Evolutionary conservation across 164 flowering plant species (phyloP), one percentile per base, ranked within the genome.

Genomic region (Pachysandra terminalis): DNA sequence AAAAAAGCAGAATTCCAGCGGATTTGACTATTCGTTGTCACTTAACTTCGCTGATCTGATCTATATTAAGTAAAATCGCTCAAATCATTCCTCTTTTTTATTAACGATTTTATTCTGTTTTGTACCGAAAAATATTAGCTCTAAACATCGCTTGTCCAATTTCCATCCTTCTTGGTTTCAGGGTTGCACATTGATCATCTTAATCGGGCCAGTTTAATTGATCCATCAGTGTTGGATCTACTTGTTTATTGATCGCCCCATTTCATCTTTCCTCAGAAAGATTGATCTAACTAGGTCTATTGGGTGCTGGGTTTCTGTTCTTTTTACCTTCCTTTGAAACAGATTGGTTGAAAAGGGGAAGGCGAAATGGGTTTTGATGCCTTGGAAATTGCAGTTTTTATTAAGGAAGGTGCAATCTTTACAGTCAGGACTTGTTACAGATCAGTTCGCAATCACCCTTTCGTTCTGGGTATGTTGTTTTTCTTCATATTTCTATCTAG

Each of bases 401-500:
- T 84, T 56, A 80, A 75, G 79, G 84, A 75, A 73, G 63, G 56
- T 56, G 37, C 70, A 69, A 72, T 67, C 27, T 24, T 77, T 61
- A 64, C 80, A 24, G 65, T 73, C 16, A 85, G 71, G 71, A 45
- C 56, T 27, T 77, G 80, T 75, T 79, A 66, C 56, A 77, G 80
- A 81, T 78, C 81, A 76, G 83, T 82, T 58, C 56, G 71, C 25
- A 70, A 68, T 53, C 87, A 87, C 82, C 92, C 92, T 40, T 77
- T 84, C 51, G 61, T 84, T 56, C 74, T 86, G 77, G 85, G 81
- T 51, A 16, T 79, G 27, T 21, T 80, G 65, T 78, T 81, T 68
- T 82, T 75, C 63, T 66, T 82, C 76, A 48, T 79, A 32, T 55
- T 75, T 51, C 64, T 87, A 77, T 79, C 92, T 63, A 84, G 82